Base-by-base conservation (phyloP, 2,329 filamentous ascomycete species). In the Calonectria pseudoturangicola region DNA sequence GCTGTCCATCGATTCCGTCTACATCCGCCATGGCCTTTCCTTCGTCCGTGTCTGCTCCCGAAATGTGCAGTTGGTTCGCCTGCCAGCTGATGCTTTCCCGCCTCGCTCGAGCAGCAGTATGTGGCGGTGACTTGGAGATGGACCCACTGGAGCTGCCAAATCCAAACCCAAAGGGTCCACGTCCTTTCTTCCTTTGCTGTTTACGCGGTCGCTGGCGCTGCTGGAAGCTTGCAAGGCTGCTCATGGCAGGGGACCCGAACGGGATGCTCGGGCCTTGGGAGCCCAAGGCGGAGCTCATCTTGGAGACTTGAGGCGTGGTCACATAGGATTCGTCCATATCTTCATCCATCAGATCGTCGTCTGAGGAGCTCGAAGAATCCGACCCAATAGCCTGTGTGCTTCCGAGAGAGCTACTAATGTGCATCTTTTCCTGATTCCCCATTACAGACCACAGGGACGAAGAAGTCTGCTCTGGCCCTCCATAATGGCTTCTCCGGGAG, bases 1-100 rank as follows among this genome's bases (percentile, higher is more conserved):
- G 90, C 68, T 93, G 92, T 15, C 88, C 88, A 76, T 92, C 88
- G 69, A 89, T 83, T 60, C 86, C 85, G 16, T 87, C 86, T 9
- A 84, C 85, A 66, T 90, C 86, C 76, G 91, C 92, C 75, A 96
- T 94, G 16, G 94, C 93, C 80, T 93, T 94, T 39, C 79, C 82
- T 47, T 86, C 95, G 79, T 98, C 86, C 6, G 80, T 81, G 39
- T 87, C 96, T 77, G 93, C 95, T 4, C 95, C 91, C 66, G 91
- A 92, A 45, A 98, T 93, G 75, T 97, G 93, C 25, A 98, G 86
- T 79, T 98, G 95, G 77, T 97, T 96, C 18, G 96, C 96, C 45
- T 96, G 95, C 87, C 97, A 92, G 76, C 94, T 97, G 73, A 98
- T 92, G 82, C 95, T 98, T 83, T 98, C 96, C 51, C 96, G 89